These are phyloP conservation scores for Cucurbita argyrosperma DNA, from an alignment of 306 rosid species.

Conservation along the genomic window DNA sequence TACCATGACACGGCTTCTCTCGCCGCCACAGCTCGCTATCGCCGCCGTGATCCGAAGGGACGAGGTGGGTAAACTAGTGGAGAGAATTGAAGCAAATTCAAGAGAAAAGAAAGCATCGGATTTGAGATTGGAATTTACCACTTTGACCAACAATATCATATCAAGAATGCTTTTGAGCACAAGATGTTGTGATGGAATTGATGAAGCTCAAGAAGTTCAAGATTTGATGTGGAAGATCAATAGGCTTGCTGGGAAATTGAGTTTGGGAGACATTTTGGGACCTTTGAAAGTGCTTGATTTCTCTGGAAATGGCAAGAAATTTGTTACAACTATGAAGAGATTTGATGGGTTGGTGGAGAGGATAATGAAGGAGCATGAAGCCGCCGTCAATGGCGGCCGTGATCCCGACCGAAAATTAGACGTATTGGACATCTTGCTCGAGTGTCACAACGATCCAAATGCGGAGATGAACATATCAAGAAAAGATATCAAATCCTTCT, in stretches of 20 bases:
- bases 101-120: slow-evolving; percentile 8
- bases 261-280: slow-evolving; percentile 52
- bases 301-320: slow-evolving; percentile 34
- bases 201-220: slow-evolving; percentile 26
- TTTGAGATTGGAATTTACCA: slow-evolving; percentile 21
- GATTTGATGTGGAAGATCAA: slow-evolving; percentile 19
- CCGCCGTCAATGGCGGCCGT: background rate
- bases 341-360: slow-evolving; percentile 41
- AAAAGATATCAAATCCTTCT: slow-evolving; percentile 46
- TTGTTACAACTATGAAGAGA: slow-evolving; percentile 9
- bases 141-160: slow-evolving; percentile 26
- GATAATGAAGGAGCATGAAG: slow-evolving; percentile 40
- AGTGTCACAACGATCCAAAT: slow-evolving; percentile 24
- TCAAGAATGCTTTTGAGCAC: slow-evolving; percentile 51
- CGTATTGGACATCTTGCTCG: slow-evolving; percentile 45
- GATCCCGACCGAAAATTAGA: slow-evolving; percentile 2
- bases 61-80: slow-evolving; percentile 23
- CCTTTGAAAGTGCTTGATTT: slow-evolving; percentile 41
- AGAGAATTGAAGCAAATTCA: slow-evolving; percentile 12
- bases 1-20: slow-evolving; percentile 35
- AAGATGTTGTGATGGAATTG: slow-evolving; percentile 13
- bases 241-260: slow-evolving; percentile 34
- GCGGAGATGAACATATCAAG: slow-evolving; percentile 36
- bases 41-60: slow-evolving; percentile 16
- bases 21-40: slow-evolving; percentile 19